A percentile compares a stretch with the other conserved stretches of the same genome.
Conservation (phyloP, 1,139 yeast species). For the Taphrina wiesneri region DNA sequence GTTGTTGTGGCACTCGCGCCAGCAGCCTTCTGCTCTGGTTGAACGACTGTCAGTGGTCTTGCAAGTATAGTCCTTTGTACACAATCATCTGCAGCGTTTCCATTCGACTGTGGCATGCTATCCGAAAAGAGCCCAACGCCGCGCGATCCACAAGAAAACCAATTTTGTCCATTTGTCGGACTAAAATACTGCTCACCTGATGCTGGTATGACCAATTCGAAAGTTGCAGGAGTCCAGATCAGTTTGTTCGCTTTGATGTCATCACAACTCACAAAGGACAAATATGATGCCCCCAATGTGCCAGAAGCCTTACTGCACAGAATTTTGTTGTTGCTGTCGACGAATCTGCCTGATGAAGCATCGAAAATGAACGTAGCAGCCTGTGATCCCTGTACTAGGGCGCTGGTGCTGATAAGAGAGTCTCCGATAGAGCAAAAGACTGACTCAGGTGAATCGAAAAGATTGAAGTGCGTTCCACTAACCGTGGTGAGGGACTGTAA, state of each 20-base stretch:
- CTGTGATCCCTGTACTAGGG: background rate
- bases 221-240: background rate
- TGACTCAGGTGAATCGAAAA: background rate
- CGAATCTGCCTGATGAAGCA: background rate
- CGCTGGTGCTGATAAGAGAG: background rate
- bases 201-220: background rate
- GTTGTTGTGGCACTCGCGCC: no score
- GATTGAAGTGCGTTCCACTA: background rate
- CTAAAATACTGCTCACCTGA: background rate
- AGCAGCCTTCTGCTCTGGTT: no score
- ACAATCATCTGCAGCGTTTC: background rate
- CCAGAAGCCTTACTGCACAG: background rate
- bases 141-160: background rate
- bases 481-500: background rate
- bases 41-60: background rate
- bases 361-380: background rate
- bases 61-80: background rate
- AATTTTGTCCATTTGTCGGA: background rate
- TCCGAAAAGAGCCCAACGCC: background rate
- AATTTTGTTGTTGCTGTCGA: background rate
- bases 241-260: background rate
- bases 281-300: background rate
- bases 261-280: background rate
- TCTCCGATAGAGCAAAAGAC: background rate
- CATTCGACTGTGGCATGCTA: background rate